Evolutionary conservation across 352 stramenopile species (phyloP), one percentile per base, ranked within the genome.

Genomic region (Phytophthora agathidicida): DNA sequence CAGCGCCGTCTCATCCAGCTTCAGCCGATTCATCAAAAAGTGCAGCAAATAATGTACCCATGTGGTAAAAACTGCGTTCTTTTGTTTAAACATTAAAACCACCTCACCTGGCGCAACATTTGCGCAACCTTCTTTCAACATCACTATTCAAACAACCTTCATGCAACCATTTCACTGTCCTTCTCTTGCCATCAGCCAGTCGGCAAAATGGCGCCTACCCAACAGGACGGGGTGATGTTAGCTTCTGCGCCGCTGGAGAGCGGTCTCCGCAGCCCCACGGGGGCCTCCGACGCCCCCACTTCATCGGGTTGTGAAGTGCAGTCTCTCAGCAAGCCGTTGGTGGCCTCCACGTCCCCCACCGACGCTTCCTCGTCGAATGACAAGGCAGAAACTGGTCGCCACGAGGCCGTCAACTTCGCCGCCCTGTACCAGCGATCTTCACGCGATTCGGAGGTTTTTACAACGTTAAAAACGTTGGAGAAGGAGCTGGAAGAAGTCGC

Each of bases 1-100:
- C 35, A 92, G 74, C 56, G 80, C 83, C 11, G 80, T 91, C 68
- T 89, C 81, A 59, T 89, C 77, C 13, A 81, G 65, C 30, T 49
- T 57, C 2, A 65, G 33, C 17, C 46, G 50, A 36, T 57, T 56
- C 43, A 75, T 50, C 68, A 22, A 31, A 30, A 57, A 35, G 5
- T 19, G 24, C 17, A 71, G n/a, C n/a, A n/a, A n/a, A n/a, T n/a
- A 49, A 58, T 62, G 35, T 67, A 46, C 17, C 54, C 41, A 65
- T 64, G 22, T 44, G 1, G n/a, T n/a, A n/a, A n/a, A n/a, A n/a
- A n/a, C n/a, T n/a, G n/a, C n/a, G n/a, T n/a, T n/a, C n/a, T n/a
- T n/a, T n/a, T n/a, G n/a, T n/a, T n/a, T n/a, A n/a, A n/a, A n/a
- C n/a, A n/a, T n/a, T n/a, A n/a, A n/a, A n/a, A n/a, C n/a, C n/a